Evolutionary conservation across 371 early-diverging fungal species (phyloP).

Genomic region (Blakeslea trispora): DNA sequence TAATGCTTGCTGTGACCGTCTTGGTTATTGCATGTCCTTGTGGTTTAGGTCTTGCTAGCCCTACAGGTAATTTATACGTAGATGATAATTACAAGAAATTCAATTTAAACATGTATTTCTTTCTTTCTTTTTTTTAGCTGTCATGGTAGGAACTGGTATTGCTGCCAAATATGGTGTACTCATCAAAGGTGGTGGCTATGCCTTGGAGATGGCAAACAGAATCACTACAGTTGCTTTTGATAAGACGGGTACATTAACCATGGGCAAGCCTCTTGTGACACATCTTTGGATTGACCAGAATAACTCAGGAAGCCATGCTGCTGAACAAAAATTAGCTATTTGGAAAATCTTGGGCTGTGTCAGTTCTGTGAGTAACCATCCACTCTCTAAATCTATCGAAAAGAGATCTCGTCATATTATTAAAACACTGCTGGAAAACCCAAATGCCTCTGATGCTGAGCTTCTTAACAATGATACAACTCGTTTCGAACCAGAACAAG

Average conservation of each 20-base stretch:
- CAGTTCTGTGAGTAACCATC: conserved; percentile 48
- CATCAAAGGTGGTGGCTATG: conserved; percentile 53
- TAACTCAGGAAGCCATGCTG: conserved; percentile 1
- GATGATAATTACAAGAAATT: no score
- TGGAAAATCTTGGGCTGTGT: conserved; percentile 53
- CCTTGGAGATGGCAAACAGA: conserved; percentile 76
- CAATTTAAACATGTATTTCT: no score
- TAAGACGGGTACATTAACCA: conserved; percentile 84
- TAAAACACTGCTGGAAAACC: conserved; percentile 3
- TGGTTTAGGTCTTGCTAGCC: conserved; percentile 75
- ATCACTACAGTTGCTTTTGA: conserved; percentile 93
- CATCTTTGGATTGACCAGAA: conserved; percentile 34
- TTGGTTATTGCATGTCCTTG: conserved; percentile 79
- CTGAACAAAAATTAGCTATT: conserved; percentile 18
- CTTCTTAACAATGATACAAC: conserved; percentile 6
- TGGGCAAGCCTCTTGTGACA: conserved; percentile 61
- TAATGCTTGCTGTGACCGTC: conserved; percentile 60
- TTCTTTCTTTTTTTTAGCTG: conserved; percentile 63
- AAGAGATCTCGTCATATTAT: conserved; percentile 36
- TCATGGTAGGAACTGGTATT: conserved; percentile 90
- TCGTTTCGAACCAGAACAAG: conserved; percentile 3
- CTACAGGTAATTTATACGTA: conserved; percentile 61
- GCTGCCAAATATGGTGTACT: conserved; percentile 73
- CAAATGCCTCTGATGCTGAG: conserved; percentile 6
- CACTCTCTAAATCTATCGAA: conserved; percentile 45